Percentiles rank a stretch among this genome's conserved stretches.
Conservation (phyloP, 169 alveolate genomes). For the Plasmodium knowlesi region DNA sequence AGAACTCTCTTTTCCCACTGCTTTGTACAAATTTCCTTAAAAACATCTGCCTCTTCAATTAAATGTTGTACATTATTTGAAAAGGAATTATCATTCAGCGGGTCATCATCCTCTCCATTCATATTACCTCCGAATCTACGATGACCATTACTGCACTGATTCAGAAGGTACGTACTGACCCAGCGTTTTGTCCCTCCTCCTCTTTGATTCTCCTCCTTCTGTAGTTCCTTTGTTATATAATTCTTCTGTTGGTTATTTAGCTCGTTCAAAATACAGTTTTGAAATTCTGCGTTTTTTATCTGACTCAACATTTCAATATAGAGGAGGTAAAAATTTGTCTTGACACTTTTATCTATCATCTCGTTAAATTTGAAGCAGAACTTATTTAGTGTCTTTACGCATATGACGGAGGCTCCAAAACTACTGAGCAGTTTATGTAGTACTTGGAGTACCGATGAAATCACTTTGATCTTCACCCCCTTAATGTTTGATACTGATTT, state of each 20-base stretch:
- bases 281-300: conserved; percentile 43
- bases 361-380: conserved; percentile 63
- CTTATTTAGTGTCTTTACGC: conserved; percentile 64
- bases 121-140: neutral
- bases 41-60: conserved; percentile 57
- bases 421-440: conserved; percentile 19
- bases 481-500: conserved; percentile 44
- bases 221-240: conserved; percentile 59
- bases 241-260: conserved; percentile 55
- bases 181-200: neutral
- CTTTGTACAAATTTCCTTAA: conserved; percentile 65
- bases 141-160: neutral
- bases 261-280: conserved; percentile 47
- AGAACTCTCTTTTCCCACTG: conserved; percentile 73
- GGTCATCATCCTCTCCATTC: neutral
- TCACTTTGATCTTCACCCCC: conserved; percentile 60
- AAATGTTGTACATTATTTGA: neutral
- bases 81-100: neutral
- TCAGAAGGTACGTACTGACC: neutral
- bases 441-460: conserved; percentile 17
- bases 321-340: conserved; percentile 47
- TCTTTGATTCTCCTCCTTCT: conserved; percentile 61
- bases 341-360: conserved; percentile 65
- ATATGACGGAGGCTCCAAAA: conserved; percentile 37
- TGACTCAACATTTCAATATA: conserved; percentile 41